A percentile compares a stretch with the other conserved stretches of the same genome.
Conservation (phyloP, 345 rosid species). For the Barbarea vulgaris region DNA sequence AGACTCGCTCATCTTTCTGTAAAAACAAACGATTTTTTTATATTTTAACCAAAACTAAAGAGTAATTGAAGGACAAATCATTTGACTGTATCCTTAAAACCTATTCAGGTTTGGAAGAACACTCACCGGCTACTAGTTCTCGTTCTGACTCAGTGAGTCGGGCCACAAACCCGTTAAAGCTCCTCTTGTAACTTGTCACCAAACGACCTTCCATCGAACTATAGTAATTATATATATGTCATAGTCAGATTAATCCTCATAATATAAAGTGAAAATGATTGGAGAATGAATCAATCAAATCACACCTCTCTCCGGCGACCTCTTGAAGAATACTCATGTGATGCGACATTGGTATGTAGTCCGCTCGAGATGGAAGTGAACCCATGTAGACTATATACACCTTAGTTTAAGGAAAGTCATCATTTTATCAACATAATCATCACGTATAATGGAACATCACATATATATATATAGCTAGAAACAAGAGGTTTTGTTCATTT, state of each 20-base stretch:
- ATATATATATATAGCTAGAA: not conserved
- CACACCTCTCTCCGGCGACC: slow-evolving; percentile 32
- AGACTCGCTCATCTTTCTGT: too few species aligned
- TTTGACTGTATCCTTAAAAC: not conserved
- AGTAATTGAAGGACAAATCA: not conserved
- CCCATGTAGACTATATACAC: slow-evolving; percentile 38
- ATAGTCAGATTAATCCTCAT: not conserved
- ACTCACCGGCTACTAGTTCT: slow-evolving; percentile 46
- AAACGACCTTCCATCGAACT: slow-evolving; percentile 41
- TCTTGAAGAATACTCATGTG: slow-evolving; percentile 48
- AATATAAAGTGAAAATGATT: not conserved
- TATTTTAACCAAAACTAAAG: not conserved
- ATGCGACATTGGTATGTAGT: slow-evolving; percentile 35
- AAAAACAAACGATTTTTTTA: too few species aligned
- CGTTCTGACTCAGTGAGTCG: slow-evolving; percentile 50
- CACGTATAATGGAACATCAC: not conserved
- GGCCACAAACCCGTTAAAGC: slow-evolving; percentile 67
- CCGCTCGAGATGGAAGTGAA: slow-evolving; percentile 30
- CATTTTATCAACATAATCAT: slow-evolving; percentile 3
- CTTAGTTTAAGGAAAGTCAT: not conserved
- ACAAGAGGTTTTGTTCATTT: not conserved
- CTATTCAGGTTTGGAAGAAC: not conserved
- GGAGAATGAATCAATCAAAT: not conserved
- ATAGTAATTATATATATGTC: not conserved
- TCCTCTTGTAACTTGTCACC: slow-evolving; percentile 54